These are phyloP conservation scores for Climacium dendroides DNA, from an alignment of 225 moss, liverwort and hornwort genomes.

Conservation along the genomic window DNA sequence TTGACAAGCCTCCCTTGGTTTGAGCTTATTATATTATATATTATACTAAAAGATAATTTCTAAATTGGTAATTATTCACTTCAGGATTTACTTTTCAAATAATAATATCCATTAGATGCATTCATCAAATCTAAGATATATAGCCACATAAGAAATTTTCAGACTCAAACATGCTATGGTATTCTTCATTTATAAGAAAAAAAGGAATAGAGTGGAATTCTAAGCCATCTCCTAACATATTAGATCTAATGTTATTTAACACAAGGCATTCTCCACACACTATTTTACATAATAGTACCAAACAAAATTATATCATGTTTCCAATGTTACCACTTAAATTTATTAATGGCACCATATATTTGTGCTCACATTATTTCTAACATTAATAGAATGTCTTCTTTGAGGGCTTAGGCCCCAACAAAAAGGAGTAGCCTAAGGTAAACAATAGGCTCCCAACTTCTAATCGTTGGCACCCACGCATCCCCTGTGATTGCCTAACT, in stretches of 20 bases:
- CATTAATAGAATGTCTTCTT: not conserved
- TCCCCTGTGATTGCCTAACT: not conserved
- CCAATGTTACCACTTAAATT: not conserved
- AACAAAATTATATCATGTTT: not conserved
- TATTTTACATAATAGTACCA: not conserved
- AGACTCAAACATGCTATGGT: not conserved
- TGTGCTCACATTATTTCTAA: not conserved
- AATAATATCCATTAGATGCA: no score
- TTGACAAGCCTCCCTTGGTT: no score
- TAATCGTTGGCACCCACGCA: rapidly evolving
- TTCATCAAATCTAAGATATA: not conserved
- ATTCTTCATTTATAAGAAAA: not conserved
- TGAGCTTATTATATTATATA: no score
- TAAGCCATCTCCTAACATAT: not conserved
- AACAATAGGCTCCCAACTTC: rapidly evolving
- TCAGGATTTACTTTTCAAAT: not conserved
- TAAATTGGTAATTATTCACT: no score
- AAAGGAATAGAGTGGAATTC: not conserved
- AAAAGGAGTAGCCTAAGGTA: rapidly evolving
- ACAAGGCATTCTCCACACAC: not conserved
- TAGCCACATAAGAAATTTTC: not conserved
- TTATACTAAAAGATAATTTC: no score
- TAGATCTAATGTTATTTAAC: not conserved
- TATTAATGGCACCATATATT: not conserved
- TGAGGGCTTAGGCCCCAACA: not conserved